Evolutionary conservation across 495 filamentous ascomycete genomes (phyloP).

Genomic region (Venustampulla echinocandica): DNA sequence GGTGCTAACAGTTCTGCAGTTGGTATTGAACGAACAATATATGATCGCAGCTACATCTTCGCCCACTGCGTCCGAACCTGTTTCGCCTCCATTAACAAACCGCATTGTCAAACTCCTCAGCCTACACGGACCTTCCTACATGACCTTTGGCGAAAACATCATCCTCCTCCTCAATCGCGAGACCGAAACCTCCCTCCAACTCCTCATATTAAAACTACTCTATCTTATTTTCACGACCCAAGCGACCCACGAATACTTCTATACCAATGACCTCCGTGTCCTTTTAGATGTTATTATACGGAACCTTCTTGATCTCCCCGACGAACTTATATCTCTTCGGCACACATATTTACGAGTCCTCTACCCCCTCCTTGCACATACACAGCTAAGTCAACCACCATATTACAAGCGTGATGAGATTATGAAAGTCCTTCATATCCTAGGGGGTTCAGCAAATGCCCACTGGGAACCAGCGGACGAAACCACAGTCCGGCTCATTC

Average conservation of each 20-base stretch:
- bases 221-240: slow-evolving; percentile 91
- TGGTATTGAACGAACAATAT: slow-evolving; percentile 97
- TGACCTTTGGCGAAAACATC: slow-evolving; percentile 96
- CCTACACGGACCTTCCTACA: slow-evolving; percentile 66
- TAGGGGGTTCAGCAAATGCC: slow-evolving; percentile 50
- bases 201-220: slow-evolving; percentile 88
- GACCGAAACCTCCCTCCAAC: slow-evolving; percentile 84
- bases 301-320: slow-evolving; percentile 86
- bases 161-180: slow-evolving; percentile 94
- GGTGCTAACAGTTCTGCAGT: slow-evolving; percentile 39
- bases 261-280: slow-evolving; percentile 92
- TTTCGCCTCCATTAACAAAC: slow-evolving; percentile 61
- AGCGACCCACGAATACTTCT: slow-evolving; percentile 94
- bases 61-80: slow-evolving; percentile 43
- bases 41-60: slow-evolving; percentile 66
- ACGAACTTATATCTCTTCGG: slow-evolving; percentile 67
- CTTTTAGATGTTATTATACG: slow-evolving; percentile 93
- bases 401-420: slow-evolving; percentile 92
- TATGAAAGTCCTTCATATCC: slow-evolving; percentile 58
- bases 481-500: slow-evolving; percentile 76
- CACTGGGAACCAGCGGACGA: slow-evolving; percentile 91
- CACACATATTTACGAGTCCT: slow-evolving; percentile 98
- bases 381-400: slow-evolving; percentile 73
- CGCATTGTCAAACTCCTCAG: slow-evolving; percentile 86
- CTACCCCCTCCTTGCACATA: slow-evolving; percentile 82